These are phyloP conservation scores for Trametes cingulata DNA, from an alignment of 768 basidiomycete genomes.

Conservation along the genomic window DNA sequence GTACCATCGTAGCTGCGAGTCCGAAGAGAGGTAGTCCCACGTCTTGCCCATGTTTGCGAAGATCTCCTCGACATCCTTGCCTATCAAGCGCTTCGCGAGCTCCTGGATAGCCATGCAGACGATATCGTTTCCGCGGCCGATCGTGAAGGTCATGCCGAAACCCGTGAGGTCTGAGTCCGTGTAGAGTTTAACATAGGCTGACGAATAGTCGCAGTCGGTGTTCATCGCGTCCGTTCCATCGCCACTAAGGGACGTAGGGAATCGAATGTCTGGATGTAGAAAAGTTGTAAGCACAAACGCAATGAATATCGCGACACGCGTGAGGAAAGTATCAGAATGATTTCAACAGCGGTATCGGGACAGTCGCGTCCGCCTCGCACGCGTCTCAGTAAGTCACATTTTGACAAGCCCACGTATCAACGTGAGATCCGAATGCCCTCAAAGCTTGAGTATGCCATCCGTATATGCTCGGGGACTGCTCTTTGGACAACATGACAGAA, in stretches of 20 bases:
- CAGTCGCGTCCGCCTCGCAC: no score
- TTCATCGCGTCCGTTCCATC: slow-evolving; percentile 98
- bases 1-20: slow-evolving; percentile 90
- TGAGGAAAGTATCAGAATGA: no score
- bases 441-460: no score
- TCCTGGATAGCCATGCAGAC: slow-evolving; percentile 82
- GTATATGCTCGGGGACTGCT: no score
- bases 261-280: slow-evolving; percentile 69
- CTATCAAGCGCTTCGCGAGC: slow-evolving; percentile 79
- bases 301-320: no score
- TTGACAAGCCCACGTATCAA: no score
- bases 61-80: slow-evolving; percentile 77
- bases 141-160: slow-evolving; percentile 95
- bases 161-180: slow-evolving; percentile 76
- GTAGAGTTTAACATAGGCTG: slow-evolving; percentile 81
- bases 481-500: no score
- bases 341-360: no score
- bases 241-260: slow-evolving; percentile 87
- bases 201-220: slow-evolving; percentile 93
- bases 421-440: no score
- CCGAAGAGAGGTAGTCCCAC: slow-evolving; percentile 84
- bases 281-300: slow-evolving; percentile 1
- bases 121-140: slow-evolving; percentile 93
- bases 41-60: slow-evolving; percentile 91
- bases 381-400: no score